Conservation (phyloP, 192 early-diverging fungal genomes). For the Obelidium mucronatum region DNA sequence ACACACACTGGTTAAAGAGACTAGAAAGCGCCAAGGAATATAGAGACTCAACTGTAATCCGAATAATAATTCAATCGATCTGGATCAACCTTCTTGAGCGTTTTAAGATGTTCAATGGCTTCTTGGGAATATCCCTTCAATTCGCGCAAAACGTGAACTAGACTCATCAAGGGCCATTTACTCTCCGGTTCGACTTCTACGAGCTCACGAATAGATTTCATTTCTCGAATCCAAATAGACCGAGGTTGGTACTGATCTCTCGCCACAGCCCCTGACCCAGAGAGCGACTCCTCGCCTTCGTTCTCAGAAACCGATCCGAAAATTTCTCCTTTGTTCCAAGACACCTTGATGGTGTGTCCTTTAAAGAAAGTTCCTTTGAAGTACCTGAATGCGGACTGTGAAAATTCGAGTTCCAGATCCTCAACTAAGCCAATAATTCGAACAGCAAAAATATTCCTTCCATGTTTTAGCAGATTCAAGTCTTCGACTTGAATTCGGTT, state of each 20-base stretch:
- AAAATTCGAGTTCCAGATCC: neutral
- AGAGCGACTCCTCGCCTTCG: neutral
- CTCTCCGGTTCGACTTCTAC: constrained; percentile 81
- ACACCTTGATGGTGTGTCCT: neutral
- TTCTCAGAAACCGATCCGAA: neutral
- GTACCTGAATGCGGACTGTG: neutral
- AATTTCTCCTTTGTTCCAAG: neutral
- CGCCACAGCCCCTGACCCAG: neutral
- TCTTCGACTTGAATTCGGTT: too few species aligned
- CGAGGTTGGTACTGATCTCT: constrained; percentile 22
- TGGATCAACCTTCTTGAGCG: constrained; percentile 61
- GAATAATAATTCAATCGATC: constrained; percentile 60
- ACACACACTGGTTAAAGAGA: neutral
- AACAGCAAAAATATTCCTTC: neutral
- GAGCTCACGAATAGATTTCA: constrained; percentile 69
- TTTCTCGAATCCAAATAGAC: constrained; percentile 62
- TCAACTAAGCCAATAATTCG: too few species aligned
- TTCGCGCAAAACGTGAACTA: constrained; percentile 61
- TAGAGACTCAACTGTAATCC: constrained; percentile 14
- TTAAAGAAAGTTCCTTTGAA: neutral
- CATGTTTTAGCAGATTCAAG: too few species aligned
- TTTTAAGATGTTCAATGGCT: constrained; percentile 54
- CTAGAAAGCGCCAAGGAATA: neutral
- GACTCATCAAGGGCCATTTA: constrained; percentile 74
- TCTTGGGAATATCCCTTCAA: constrained; percentile 52